Conservation (phyloP, 768 basidiomycete species). For the Amanita fuliginea region DNA sequence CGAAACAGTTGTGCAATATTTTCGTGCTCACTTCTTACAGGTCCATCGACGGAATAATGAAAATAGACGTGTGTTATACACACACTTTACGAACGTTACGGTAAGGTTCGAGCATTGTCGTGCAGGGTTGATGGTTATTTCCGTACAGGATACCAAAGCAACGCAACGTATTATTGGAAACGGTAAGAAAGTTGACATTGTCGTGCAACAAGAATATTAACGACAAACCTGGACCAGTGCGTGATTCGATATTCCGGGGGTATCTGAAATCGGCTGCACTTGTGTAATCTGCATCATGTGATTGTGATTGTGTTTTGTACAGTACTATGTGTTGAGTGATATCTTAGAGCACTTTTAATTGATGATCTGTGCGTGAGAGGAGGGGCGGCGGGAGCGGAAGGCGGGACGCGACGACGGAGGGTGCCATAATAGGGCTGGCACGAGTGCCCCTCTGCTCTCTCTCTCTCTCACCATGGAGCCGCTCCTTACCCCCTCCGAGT, state of each 20-base stretch:
- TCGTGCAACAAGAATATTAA: not conserved
- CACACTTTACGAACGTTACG: slow-evolving; percentile 73
- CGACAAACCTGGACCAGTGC: slow-evolving; percentile 30
- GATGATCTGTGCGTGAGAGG: no score
- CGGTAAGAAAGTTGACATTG: slow-evolving; percentile 26
- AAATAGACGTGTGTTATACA: slow-evolving; percentile 70
- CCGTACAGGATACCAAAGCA: slow-evolving; percentile 62
- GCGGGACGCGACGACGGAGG: not conserved
- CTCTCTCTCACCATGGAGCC: slow-evolving; percentile 30
- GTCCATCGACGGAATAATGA: slow-evolving; percentile 73
- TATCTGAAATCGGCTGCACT: slow-evolving; percentile 64
- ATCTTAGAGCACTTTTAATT: not conserved
- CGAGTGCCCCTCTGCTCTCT: not conserved
- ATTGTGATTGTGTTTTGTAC: not conserved
- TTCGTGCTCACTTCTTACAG: slow-evolving; percentile 81
- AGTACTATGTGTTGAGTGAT: not conserved
- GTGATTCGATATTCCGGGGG: slow-evolving; percentile 67
- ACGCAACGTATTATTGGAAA: slow-evolving; percentile 79
- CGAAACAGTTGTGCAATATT: slow-evolving; percentile 75
- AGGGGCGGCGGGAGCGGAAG: not conserved
- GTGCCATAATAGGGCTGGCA: not conserved
- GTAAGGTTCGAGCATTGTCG: slow-evolving; percentile 24
- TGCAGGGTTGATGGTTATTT: not conserved
- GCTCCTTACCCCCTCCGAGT: slow-evolving; percentile 56
- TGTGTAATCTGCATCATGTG: slow-evolving; percentile 24